A percentile compares a stretch with the other conserved stretches of the same genome.
Evolutionary conservation across 2,329 filamentous ascomycete genomes (phyloP).

Genomic region (Cladosporium sp.): DNA sequence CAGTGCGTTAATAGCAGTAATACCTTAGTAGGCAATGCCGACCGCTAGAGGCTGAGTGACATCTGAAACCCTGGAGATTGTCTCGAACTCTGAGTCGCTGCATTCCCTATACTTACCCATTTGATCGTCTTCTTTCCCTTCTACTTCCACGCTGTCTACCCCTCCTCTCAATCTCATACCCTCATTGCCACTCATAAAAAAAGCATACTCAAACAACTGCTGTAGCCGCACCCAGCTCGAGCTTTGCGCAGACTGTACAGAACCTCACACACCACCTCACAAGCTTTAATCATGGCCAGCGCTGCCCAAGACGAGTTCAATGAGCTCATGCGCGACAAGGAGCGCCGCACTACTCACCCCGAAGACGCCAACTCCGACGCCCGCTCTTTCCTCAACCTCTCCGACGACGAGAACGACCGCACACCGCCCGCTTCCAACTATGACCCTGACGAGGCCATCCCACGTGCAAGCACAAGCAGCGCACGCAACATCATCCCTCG

Average conservation of each 20-base stretch:
- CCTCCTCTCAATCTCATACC: not conserved
- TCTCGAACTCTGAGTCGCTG: slow-evolving; percentile 1
- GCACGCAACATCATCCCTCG: slow-evolving; percentile 47
- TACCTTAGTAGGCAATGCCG: not conserved
- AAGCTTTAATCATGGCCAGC: slow-evolving; percentile 15
- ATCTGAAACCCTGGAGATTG: not conserved
- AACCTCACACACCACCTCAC: not conserved
- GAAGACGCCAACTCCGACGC: slow-evolving; percentile 46
- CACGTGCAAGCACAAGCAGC: slow-evolving; percentile 41
- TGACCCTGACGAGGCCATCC: slow-evolving; percentile 43
- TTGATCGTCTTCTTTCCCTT: not conserved
- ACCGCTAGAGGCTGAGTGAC: not conserved
- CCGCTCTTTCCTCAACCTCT: slow-evolving; percentile 33
- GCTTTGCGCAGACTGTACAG: not conserved
- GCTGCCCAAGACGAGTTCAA: slow-evolving; percentile 50
- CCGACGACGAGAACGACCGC: slow-evolving; percentile 39
- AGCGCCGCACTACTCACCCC: slow-evolving; percentile 40
- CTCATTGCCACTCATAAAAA: too few relatives aligned
- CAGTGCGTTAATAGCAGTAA: not conserved
- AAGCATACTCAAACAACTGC: too few relatives aligned
- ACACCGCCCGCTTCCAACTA: slow-evolving; percentile 49
- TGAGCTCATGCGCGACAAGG: slow-evolving; percentile 47
- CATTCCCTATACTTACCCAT: not conserved
- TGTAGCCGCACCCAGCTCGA: not conserved
- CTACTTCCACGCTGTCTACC: not conserved